Conservation (phyloP, 1,284 basidiomycete genomes). For the Papiliotrema fonsecae region DNA sequence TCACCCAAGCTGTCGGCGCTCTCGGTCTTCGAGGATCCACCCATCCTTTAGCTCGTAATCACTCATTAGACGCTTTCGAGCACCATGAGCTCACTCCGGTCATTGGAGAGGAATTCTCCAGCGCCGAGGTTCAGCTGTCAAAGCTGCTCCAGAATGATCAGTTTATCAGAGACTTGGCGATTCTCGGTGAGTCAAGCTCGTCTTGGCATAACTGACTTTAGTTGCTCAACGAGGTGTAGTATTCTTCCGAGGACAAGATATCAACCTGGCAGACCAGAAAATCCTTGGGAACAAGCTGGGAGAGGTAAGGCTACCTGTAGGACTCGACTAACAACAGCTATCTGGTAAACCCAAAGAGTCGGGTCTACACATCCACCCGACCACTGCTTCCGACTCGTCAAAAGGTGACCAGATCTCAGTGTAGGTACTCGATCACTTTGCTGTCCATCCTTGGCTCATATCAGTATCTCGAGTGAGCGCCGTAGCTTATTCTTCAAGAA, state of each 20-base stretch:
- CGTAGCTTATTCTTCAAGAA: slow-evolving; percentile 15
- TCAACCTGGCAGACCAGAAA: slow-evolving; percentile 51
- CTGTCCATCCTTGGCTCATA: background rate
- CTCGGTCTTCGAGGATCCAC: slow-evolving; percentile 6
- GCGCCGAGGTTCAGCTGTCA: background rate
- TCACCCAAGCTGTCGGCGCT: slow-evolving; percentile 2
- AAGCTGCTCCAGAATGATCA: slow-evolving; percentile 1
- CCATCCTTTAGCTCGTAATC: slow-evolving; percentile 1
- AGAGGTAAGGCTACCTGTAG: slow-evolving; percentile 17
- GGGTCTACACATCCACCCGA: slow-evolving; percentile 60
- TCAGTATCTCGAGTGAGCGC: slow-evolving; percentile 50
- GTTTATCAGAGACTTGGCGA: slow-evolving; percentile 1
- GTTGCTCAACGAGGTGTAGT: slow-evolving; percentile 64
- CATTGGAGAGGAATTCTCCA: slow-evolving; percentile 4
- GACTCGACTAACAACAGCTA: slow-evolving; percentile 23
- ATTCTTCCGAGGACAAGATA: slow-evolving; percentile 59
- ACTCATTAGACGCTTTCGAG: slow-evolving; percentile 5
- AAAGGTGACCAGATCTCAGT: slow-evolving; percentile 53
- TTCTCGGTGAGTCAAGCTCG: background rate
- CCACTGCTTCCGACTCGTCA: slow-evolving; percentile 54
- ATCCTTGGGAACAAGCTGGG: slow-evolving; percentile 54
- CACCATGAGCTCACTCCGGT: slow-evolving; percentile 4
- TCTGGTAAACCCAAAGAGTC: slow-evolving; percentile 57
- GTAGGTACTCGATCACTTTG: background rate
- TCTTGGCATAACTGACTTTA: background rate